Percentiles rank a stretch among this genome's conserved stretches.
These are phyloP conservation scores for Primulina tabacum DNA, from an alignment of 257 asterid genomes.

Conservation along the genomic window DNA sequence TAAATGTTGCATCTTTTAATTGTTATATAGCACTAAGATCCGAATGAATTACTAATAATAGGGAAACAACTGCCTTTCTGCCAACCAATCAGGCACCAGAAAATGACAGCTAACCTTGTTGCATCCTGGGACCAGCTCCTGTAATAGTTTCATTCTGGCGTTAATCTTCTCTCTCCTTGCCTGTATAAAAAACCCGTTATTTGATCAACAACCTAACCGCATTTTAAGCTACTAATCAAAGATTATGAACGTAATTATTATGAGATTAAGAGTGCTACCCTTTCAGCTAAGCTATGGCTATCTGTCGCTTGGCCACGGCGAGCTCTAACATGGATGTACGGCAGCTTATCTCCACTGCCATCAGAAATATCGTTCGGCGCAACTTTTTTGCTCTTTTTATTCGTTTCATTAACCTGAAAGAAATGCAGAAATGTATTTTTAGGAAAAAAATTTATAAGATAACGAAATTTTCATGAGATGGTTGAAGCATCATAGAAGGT, in stretches of 20 bases:
- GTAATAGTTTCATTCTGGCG: slow-evolving; percentile 91
- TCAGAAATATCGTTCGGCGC: slow-evolving; percentile 42
- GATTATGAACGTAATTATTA: slow-evolving; percentile 26
- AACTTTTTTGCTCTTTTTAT: slow-evolving; percentile 60
- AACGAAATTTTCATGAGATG: background rate
- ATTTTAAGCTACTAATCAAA: slow-evolving; percentile 22
- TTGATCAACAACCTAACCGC: slow-evolving; percentile 23
- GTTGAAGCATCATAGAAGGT: background rate
- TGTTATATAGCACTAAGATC: slow-evolving; percentile 11
- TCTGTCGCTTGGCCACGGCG: slow-evolving; percentile 98
- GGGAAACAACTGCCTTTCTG: slow-evolving; percentile 10
- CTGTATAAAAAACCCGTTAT: slow-evolving; percentile 33
- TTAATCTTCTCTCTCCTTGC: slow-evolving; percentile 99
- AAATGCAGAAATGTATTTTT: background rate
- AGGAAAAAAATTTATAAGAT: background rate
- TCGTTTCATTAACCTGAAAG: slow-evolving; percentile 53
- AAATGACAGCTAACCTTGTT: slow-evolving; percentile 72
- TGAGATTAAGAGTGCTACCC: slow-evolving; percentile 45
- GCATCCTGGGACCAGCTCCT: slow-evolving; percentile 99
- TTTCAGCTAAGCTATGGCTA: slow-evolving; percentile 98
- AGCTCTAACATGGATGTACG: slow-evolving; percentile 86
- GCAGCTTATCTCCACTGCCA: slow-evolving; percentile 66
- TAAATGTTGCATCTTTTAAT: slow-evolving; percentile 13
- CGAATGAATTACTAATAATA: slow-evolving; percentile 11
- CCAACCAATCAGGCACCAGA: background rate